Evolutionary conservation across 805 yeast genomes (phyloP), one percentile per base, ranked within the genome.

Genomic region (Aciculoconidium aculeatum): DNA sequence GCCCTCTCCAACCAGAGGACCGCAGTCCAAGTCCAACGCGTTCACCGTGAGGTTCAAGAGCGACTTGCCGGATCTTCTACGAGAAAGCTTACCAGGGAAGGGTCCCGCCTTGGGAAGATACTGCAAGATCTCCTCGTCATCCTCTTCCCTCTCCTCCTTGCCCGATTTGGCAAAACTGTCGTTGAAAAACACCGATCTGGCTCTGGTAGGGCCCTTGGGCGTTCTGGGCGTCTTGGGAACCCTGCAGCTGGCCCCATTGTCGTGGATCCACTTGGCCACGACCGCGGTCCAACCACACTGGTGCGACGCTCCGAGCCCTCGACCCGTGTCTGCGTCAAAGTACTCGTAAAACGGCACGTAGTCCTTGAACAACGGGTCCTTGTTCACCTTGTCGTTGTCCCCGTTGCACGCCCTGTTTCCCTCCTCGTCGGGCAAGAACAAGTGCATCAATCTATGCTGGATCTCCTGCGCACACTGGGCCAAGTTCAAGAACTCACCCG

Each of bases 211-310:
- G 11, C 25, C 14, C 38, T 44, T 47, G 23, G 52, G 63, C 18
- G 65, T 50, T 37, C 53, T 45, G 15, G 66, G 67, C 10, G 67
- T 53, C 42, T 56, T 49, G n/a, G 77, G 74, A 13, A 68, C 49
- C 38, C 77, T 58, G 49, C 79, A 75, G 0, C 85, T 70, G 25
- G 76, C 70, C 36, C 95, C 95, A 24, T 83, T 82, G 58, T 88
- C 90, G 51, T 83, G 92, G 48, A 88, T 84, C 74, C 87, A 75
- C 58, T 90, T 82, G 23, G 95, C 94, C 30, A 86, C 92, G 25
- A 88, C 67, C 0, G 94, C 88, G 1, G 96, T 87, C 96, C 96
- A 87, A 8, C 96, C 96, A 66, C 87, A 80, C 61, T 87, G 96
- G 62, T 88, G 95, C 30, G 87, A 77, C 2, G 95, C 86, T 18